Conservation (phyloP, 805 yeast genomes). For the Candida tibetensis region DNA sequence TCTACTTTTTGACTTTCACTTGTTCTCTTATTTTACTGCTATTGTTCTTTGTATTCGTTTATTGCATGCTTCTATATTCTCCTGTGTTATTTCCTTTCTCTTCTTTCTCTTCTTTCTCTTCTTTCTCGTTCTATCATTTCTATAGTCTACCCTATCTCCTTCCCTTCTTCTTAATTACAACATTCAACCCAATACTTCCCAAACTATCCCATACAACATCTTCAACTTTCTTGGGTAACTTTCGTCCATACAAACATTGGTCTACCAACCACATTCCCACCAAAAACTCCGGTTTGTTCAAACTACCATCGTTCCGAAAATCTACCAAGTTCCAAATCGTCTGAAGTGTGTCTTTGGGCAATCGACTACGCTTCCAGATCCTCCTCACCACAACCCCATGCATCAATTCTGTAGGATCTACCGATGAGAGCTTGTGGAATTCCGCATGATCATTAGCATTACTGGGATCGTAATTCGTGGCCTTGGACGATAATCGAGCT, state of each 20-base stretch:
- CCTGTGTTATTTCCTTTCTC: too few species aligned
- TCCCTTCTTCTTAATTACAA: conserved; percentile 35
- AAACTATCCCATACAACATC: conserved; percentile 81
- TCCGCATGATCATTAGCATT: conserved; percentile 20
- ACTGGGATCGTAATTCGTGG: conserved; percentile 17
- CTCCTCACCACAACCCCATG: conserved; percentile 69
- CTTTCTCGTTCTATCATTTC: too few species aligned
- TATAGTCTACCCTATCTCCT: conserved; percentile 13
- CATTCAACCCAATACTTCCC: conserved; percentile 43
- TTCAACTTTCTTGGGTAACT: conserved; percentile 70
- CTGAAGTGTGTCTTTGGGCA: conserved; percentile 55
- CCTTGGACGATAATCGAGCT: conserved; percentile 33
- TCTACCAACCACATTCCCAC: conserved; percentile 99
- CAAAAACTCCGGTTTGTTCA: conserved; percentile 77
- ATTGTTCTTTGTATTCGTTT: too few species aligned
- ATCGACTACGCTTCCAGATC: conserved; percentile 76
- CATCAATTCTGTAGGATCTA: conserved; percentile 32
- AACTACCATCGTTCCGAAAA: conserved; percentile 63
- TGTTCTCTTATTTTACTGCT: too few species aligned
- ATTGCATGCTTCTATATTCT: too few species aligned
- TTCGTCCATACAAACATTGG: conserved; percentile 91
- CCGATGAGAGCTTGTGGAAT: conserved; percentile 30
- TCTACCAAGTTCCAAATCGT: conserved; percentile 75
- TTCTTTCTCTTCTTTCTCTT: too few species aligned
- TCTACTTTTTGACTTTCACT: too few species aligned